These are phyloP conservation scores for Botrytis squamosa DNA, from an alignment of 2,329 filamentous ascomycete species.

Conservation along the genomic window DNA sequence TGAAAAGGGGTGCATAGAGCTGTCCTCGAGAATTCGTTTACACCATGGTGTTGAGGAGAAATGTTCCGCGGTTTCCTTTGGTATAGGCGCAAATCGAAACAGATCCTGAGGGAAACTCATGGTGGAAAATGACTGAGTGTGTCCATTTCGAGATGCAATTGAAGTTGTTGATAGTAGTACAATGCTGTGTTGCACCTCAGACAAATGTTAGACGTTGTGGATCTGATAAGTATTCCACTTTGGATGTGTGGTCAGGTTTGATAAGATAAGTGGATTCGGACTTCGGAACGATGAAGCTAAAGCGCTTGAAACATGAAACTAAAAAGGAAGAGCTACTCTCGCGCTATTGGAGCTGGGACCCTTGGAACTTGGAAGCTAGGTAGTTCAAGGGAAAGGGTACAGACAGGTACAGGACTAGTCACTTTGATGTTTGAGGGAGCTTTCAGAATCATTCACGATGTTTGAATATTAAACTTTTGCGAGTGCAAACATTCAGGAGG, in stretches of 20 bases:
- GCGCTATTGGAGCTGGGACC: not conserved
- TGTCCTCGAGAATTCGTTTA: conserved; percentile 26
- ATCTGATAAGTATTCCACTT: not conserved
- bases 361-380: not conserved
- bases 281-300: not conserved
- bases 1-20: conserved; percentile 27
- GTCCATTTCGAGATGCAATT: not conserved
- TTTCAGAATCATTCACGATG: not conserved
- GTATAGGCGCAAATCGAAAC: not conserved
- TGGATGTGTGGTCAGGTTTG: not conserved
- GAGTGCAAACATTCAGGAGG: not conserved
- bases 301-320: not conserved
- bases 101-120: not conserved
- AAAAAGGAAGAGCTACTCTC: not conserved
- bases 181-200: not conserved
- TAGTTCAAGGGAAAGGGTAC: not conserved
- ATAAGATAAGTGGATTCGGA: conserved; percentile 3
- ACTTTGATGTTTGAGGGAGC: not conserved
- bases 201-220: not conserved
- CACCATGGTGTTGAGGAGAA: conserved; percentile 28
- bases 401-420: not conserved
- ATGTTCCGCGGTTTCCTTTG: conserved; percentile 24
- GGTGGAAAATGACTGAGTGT: not conserved
- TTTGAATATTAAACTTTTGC: not conserved
- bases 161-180: conserved; percentile 1